phyloP scores from a whole-genome alignment of 2,329 filamentous ascomycete genomes.

The Fusarium sp. region DNA sequence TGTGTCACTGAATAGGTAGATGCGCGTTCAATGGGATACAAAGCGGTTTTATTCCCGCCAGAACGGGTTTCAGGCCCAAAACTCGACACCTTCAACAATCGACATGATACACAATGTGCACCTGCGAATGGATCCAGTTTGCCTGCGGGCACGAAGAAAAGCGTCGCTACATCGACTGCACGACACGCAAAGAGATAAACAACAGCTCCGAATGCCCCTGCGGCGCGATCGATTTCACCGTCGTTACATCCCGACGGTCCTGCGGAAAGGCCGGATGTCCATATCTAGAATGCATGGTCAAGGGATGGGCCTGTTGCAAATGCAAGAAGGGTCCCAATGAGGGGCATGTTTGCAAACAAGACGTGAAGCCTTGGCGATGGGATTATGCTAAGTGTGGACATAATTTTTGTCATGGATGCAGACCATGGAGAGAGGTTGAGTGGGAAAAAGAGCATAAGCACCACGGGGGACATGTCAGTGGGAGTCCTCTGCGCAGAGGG shows the following conservation, averaged over 20 bases:
- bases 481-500: conserved; percentile 27
- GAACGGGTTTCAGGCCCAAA: background rate
- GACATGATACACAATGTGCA: conserved; percentile 43
- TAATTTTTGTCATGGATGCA: conserved; percentile 26
- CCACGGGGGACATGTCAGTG: background rate
- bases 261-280: conserved; percentile 30
- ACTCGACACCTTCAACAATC: conserved; percentile 4
- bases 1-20: conserved; percentile 32
- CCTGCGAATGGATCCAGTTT: conserved; percentile 33
- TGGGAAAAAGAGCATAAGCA: background rate
- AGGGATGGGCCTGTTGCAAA: conserved; percentile 43
- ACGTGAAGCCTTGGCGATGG: conserved; percentile 34
- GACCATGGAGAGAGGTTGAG: conserved; percentile 21
- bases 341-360: conserved; percentile 29
- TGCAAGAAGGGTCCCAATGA: conserved; percentile 42
- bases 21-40: background rate
- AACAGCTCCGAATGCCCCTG: conserved; percentile 36
- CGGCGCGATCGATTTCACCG: conserved; percentile 37
- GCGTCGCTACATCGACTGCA: conserved; percentile 38
- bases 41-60: background rate
- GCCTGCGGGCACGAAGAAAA: conserved; percentile 43
- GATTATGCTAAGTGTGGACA: conserved; percentile 31
- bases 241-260: background rate
- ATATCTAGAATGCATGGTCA: conserved; percentile 32
- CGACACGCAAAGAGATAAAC: conserved; percentile 28